Base-by-base conservation (phyloP, 345 rosid genomes). In the Draba incana region DNA sequence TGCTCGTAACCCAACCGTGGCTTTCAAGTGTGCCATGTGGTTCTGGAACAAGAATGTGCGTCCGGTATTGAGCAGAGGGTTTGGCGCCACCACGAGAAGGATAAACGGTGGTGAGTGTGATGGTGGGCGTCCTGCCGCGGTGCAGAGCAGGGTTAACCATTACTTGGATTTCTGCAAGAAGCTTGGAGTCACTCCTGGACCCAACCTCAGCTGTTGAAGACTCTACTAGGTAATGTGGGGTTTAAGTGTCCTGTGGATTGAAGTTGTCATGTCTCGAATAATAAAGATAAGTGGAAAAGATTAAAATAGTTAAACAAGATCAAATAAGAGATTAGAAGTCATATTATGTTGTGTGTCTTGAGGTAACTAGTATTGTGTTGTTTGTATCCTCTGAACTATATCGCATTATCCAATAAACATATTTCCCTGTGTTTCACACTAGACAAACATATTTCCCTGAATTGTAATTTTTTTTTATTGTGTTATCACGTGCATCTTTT, bases 1-100 rank as follows among this genome's bases (percentile, higher is more conserved):
- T 23, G 84, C 82, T 31, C 78, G 55, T 15, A 77, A 72, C 59
- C 74, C 79, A 4, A 31, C 8, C n/a, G 74, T 79, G 4, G 79
- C 91, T 5, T 86, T 84, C 64, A 81, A 76, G 74, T 78, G 83
- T 3, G 79, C 83, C 15, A 50, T 86, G 55, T 86, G 86, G 88
- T 86, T 77, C 62, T 86, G 91, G 88, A 86, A 75, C 83, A 57
- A 59, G 16, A 81, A 81, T 11, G 82, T 71, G 41, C 86, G 77
- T 44, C 71, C 85, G 2, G 72, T 78, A 4, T 4, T 82, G 10
- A 75, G 62, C 75, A 79, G 75, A 72, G 88, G 88, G 23, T 78
- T 84, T 42, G 85, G 88, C 24, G 80, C 81, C 0, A 84, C 84
- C 5, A 80, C 77, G 8, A 54, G 44, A 56, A 79, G 46, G 63